A percentile compares a stretch with the other conserved stretches of the same genome.
Conservation (phyloP, 179 eudicot genomes). For the Carnegiea gigantea region DNA sequence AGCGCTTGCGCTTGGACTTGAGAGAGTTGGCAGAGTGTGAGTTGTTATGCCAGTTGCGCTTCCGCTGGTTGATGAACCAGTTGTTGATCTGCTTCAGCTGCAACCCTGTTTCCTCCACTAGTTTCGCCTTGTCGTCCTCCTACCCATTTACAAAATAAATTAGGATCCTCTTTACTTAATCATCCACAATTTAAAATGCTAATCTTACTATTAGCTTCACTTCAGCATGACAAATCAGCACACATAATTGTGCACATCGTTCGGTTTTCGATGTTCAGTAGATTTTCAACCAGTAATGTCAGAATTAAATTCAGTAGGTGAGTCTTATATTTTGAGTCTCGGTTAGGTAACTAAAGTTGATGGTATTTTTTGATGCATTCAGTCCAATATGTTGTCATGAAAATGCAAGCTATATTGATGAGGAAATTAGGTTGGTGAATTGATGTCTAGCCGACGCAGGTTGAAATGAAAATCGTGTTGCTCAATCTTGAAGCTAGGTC, state of each 20-base stretch:
- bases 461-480: too few relatives aligned
- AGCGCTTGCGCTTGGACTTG: slow-evolving; percentile 76
- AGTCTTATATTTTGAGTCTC: not conserved
- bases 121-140: slow-evolving; percentile 95
- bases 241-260: not conserved
- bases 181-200: too few relatives aligned
- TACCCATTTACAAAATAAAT: slow-evolving; percentile 19
- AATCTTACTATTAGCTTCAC: not conserved
- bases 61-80: slow-evolving; percentile 98
- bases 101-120: slow-evolving; percentile 88
- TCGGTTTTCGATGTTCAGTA: too few relatives aligned
- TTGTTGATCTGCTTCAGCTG: slow-evolving; percentile 95
- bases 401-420: too few relatives aligned
- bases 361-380: too few relatives aligned
- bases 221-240: not conserved
- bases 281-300: not conserved
- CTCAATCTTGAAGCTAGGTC: too few relatives aligned
- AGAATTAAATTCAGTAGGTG: not conserved
- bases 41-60: slow-evolving; percentile 97
- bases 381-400: too few relatives aligned
- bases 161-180: too few relatives aligned
- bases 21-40: slow-evolving; percentile 66
- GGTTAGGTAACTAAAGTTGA: too few relatives aligned
- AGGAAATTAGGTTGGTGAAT: too few relatives aligned
- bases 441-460: too few relatives aligned